Percentiles rank a stretch among this genome's conserved stretches.
Conservation (phyloP, 1,139 yeast species). For the Debaryomycetaceae sp. region DNA sequence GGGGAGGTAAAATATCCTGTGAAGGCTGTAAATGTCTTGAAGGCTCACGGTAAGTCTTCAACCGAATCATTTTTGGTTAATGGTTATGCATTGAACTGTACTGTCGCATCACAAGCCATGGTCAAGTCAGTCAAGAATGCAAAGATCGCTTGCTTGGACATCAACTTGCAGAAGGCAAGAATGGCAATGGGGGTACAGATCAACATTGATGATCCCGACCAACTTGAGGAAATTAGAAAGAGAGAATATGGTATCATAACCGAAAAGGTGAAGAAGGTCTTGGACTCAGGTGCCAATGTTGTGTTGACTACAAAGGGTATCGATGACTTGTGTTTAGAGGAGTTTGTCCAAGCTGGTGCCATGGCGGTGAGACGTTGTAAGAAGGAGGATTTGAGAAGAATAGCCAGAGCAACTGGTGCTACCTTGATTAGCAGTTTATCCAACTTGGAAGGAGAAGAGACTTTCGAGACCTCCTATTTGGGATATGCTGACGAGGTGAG, state of each 20-base stretch:
- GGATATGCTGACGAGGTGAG: slow-evolving; percentile 92
- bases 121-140: slow-evolving; percentile 67
- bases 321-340: slow-evolving; percentile 93
- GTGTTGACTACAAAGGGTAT: slow-evolving; percentile 96
- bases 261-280: slow-evolving; percentile 84
- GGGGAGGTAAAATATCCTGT: slow-evolving; percentile 95
- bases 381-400: slow-evolving; percentile 93
- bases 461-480: slow-evolving; percentile 80
- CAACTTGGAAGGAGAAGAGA: slow-evolving; percentile 96
- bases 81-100: slow-evolving; percentile 96
- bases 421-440: slow-evolving; percentile 83
- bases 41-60: slow-evolving; percentile 95
- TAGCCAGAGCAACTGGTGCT: slow-evolving; percentile 98
- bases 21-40: slow-evolving; percentile 92
- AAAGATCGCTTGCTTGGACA: slow-evolving; percentile 89
- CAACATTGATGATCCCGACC: slow-evolving; percentile 96
- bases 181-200: slow-evolving; percentile 99
- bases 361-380: slow-evolving; percentile 98
- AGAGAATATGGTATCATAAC: slow-evolving; percentile 89
- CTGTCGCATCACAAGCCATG: slow-evolving; percentile 98
- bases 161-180: slow-evolving; percentile 91
- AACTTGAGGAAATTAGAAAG: slow-evolving; percentile 90
- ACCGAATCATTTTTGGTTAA: slow-evolving; percentile 80
- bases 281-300: slow-evolving; percentile 94
- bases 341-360: slow-evolving; percentile 91